A percentile compares a stretch with the other conserved stretches of the same genome.
phyloP scores from a whole-genome alignment of 768 basidiomycete genomes.

The Calocera cornea region DNA sequence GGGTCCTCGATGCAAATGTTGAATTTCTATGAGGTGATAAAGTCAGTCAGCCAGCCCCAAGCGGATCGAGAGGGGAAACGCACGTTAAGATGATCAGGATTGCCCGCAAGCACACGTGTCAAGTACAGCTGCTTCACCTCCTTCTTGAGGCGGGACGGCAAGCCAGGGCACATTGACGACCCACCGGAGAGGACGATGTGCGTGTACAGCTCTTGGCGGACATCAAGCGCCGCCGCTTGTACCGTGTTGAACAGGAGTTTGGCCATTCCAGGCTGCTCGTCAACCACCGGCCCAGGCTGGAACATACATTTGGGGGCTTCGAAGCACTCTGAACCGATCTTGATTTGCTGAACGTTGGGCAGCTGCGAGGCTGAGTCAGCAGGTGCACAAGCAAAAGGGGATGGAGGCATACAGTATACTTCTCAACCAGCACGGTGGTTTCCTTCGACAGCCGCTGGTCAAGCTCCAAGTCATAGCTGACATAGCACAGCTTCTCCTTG shows the following conservation, averaged over 20 bases:
- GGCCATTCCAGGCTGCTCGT: conserved; percentile 95
- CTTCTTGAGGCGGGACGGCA: conserved; percentile 93
- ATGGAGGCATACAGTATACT: conserved; percentile 63
- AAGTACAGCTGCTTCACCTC: conserved; percentile 98
- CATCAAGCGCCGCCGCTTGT: conserved; percentile 78
- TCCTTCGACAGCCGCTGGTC: conserved; percentile 89
- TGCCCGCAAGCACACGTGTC: conserved; percentile 70
- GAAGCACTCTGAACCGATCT: conserved; percentile 95
- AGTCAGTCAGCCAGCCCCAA: conserved; percentile 7
- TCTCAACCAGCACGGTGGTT: conserved; percentile 92
- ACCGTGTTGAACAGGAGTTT: conserved; percentile 97
- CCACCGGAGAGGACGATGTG: conserved; percentile 97
- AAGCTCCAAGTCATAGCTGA: conserved; percentile 91
- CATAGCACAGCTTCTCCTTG: conserved; percentile 97
- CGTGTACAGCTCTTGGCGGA: conserved; percentile 85
- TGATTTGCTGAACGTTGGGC: conserved; percentile 90
- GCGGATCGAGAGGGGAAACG: conserved; percentile 24
- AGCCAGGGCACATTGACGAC: conserved; percentile 96
- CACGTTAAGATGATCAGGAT: conserved; percentile 75
- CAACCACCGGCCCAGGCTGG: conserved; percentile 93
- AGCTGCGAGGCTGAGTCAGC: conserved; percentile 39
- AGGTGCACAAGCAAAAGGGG: not conserved
- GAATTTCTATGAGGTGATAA: too few relatives aligned
- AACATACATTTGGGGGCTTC: conserved; percentile 99
- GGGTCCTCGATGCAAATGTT: conserved; percentile 98